Conservation (phyloP, 2,329 filamentous ascomycete species). For the Xylariaceae sp. region DNA sequence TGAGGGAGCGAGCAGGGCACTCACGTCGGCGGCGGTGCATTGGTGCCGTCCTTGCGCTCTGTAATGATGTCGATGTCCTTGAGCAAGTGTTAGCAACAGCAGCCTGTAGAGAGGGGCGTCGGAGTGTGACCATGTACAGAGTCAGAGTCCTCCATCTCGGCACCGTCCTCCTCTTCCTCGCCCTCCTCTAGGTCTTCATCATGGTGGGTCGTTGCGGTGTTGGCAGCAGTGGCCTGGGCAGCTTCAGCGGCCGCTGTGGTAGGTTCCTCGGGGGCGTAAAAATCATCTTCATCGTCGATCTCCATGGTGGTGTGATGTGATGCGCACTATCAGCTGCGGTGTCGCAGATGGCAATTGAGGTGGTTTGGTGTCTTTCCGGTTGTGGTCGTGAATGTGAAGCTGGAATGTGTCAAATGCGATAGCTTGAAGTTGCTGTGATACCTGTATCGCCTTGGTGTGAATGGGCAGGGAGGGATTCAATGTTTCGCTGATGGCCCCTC, state of each 20-base stretch:
- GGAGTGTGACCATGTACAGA: constrained; percentile 36
- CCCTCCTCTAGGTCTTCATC: constrained; percentile 59
- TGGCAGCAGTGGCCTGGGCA: constrained; percentile 1
- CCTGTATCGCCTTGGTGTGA: no score
- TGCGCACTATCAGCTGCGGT: not conserved
- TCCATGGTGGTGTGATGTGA: constrained; percentile 47
- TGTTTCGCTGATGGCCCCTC: no score
- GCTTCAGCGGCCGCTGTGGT: constrained; percentile 20
- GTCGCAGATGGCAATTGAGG: not conserved
- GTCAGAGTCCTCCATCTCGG: constrained; percentile 58
- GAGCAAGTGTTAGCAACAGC: not conserved
- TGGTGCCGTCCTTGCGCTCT: constrained; percentile 61
- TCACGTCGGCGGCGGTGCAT: constrained; percentile 55
- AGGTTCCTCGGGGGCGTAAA: constrained; percentile 60
- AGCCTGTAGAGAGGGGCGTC: not conserved
- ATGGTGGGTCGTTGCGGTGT: constrained; percentile 19
- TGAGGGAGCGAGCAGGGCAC: constrained; percentile 22
- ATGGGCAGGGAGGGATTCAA: no score
- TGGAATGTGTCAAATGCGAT: no score
- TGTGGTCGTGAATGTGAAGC: no score
- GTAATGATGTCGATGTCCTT: constrained; percentile 67
- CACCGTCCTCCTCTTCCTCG: constrained; percentile 60
- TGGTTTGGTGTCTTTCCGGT: no score
- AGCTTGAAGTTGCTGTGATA: no score
- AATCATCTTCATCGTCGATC: constrained; percentile 65